Conservation (phyloP, 2,329 filamentous ascomycete species). For the Monilinia polystroma region DNA sequence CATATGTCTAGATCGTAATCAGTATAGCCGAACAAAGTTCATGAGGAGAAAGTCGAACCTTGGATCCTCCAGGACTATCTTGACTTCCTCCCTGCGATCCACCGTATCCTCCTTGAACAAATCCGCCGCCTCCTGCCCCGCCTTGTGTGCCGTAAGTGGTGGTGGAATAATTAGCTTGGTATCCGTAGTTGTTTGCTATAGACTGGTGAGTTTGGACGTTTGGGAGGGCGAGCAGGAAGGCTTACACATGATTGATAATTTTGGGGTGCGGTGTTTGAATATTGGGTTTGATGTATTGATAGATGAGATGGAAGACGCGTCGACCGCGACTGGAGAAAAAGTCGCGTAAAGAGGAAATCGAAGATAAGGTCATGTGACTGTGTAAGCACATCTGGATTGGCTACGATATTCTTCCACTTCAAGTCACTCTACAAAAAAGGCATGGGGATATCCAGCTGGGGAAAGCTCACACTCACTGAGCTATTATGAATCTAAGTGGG, state of each 20-base stretch:
- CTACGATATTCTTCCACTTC: neutral
- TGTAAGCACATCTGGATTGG: neutral
- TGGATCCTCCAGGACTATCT: conserved; percentile 46
- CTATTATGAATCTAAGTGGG: neutral
- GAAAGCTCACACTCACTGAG: neutral
- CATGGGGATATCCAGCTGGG: too few species aligned
- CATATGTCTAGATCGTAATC: conserved; percentile 46
- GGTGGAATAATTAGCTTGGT: conserved; percentile 32
- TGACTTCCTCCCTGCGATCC: conserved; percentile 62
- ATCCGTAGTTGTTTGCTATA: conserved; percentile 34
- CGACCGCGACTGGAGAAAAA: conserved; percentile 16
- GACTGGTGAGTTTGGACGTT: neutral
- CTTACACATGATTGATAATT: conserved; percentile 11
- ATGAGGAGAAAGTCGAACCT: conserved; percentile 41
- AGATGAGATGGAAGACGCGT: conserved; percentile 16
- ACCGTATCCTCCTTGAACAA: conserved; percentile 46
- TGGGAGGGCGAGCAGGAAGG: neutral
- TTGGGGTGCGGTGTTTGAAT: neutral
- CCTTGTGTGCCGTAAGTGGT: conserved; percentile 50
- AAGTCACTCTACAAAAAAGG: neutral
- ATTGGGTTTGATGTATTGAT: neutral
- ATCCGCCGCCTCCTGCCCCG: conserved; percentile 61
- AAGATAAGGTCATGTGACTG: neutral
- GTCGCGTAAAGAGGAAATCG: conserved; percentile 17
- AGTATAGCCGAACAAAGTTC: neutral